phyloP scores from a whole-genome alignment of 2,329 filamentous ascomycete genomes.

The Thermothelomyces thermophilus region DNA sequence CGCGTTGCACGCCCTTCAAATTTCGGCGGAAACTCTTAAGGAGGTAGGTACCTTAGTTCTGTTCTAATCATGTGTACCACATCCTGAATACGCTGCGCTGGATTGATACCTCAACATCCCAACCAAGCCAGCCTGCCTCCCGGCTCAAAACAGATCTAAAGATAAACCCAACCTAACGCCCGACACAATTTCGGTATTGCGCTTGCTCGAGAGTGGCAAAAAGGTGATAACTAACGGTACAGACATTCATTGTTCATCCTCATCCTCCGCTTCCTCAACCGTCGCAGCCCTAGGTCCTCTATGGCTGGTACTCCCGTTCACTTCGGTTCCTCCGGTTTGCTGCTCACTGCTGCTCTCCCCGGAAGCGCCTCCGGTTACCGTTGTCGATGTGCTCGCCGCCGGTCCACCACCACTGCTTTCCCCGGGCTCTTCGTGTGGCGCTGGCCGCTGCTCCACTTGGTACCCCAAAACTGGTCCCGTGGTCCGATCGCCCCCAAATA shows the following conservation, averaged over 20 bases:
- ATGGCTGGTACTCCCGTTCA: constrained; percentile 26
- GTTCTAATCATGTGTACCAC: background rate
- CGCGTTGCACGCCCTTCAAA: too few relatives aligned
- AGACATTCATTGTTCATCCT: constrained; percentile 20
- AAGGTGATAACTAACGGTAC: background rate
- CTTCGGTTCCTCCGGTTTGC: constrained; percentile 17
- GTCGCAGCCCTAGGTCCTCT: constrained; percentile 35
- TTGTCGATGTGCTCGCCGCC: background rate
- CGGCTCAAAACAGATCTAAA: background rate
- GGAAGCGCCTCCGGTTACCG: constrained; percentile 1
- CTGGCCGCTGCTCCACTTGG: constrained; percentile 17
- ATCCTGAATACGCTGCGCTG: background rate
- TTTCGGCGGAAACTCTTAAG: too few relatives aligned
- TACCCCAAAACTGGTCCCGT: constrained; percentile 20
- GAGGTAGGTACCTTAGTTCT: background rate
- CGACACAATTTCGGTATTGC: background rate
- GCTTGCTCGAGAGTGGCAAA: background rate
- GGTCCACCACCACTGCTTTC: constrained; percentile 5
- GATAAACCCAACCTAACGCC: background rate
- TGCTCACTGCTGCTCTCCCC: constrained; percentile 8
- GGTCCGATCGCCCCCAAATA: constrained; percentile 34
- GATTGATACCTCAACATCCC: background rate
- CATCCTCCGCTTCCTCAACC: constrained; percentile 41
- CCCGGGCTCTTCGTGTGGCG: constrained; percentile 10
- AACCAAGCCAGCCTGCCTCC: background rate